Evolutionary conservation across 129 eudicot species (phyloP), one percentile per base, ranked within the genome.

Genomic region (Apium graveolens): DNA sequence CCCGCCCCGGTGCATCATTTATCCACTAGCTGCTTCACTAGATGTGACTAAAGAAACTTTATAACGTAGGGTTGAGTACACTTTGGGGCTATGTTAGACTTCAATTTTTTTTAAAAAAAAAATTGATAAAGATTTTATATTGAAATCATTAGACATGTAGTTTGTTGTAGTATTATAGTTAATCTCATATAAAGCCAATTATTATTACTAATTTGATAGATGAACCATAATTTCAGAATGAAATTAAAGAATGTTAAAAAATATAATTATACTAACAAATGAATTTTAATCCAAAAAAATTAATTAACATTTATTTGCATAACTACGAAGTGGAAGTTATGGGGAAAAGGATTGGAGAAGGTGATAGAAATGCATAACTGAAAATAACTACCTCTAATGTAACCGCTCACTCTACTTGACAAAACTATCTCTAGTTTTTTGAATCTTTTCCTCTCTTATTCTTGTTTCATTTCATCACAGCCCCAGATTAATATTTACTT

Each of bases 371-470:
- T 37, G 24, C 78, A 78, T 76, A 88, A 88, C 92, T 70, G 89
- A 83, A 83, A 81, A 86, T 85, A 88, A 88, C 91, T 78, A 66
- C 86, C 80, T 49, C 68, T 34, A 71, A 29, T 70, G 83, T 83
- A 88, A 88, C 91, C 84, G 89, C 83, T 66, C 85, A 79, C 76
- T 78, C 82, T 83, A 79, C 82, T 73, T 39, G 77, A 83, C 66
- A 65, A 69, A 78, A 75, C 85, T 66, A 29, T 74, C 72, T 32
- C 42, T 84, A 81, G 49, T 81, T 43, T 75, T 78, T 79, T 44
- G 39, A 78, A 44, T 41, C 70, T 83, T 81, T 82, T 80, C 31
- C 69, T 65, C 34, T 70, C 42, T 73, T 77, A 73, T 10, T 37
- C 57, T 20, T 66, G 21, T 31, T 31, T 66, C 39, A 13, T 66